Percentiles rank a stretch among this genome's conserved stretches.
Evolutionary conservation across 2,329 filamentous ascomycete genomes (phyloP).

Genomic region (Coniella lustricola): DNA sequence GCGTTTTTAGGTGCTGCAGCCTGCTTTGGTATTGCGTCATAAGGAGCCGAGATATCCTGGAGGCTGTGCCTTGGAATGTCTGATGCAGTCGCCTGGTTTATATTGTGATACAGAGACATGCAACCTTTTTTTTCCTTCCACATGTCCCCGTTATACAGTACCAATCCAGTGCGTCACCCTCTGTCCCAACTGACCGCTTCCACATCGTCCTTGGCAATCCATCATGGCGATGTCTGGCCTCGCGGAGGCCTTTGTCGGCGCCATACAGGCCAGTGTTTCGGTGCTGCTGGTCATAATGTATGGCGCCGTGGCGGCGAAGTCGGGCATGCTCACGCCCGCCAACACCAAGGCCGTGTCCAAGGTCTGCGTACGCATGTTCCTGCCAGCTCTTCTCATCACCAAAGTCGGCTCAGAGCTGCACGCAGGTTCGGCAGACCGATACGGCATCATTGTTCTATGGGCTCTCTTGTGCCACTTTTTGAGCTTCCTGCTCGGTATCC

Average conservation of each 20-base stretch:
- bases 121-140: too few relatives aligned
- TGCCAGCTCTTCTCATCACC: conserved; percentile 38
- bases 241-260: conserved; percentile 16
- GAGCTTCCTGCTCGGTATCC: conserved; percentile 34
- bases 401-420: conserved; percentile 38
- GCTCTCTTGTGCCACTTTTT: conserved; percentile 31
- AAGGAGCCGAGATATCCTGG: too few relatives aligned
- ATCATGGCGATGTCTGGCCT: neutral
- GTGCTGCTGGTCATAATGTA: conserved; percentile 40
- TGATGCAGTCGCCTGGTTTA: too few relatives aligned
- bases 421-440: conserved; percentile 27
- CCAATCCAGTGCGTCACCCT: too few relatives aligned
- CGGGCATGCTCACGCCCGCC: conserved; percentile 29
- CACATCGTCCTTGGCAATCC: neutral
- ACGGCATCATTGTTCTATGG: conserved; percentile 35
- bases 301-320: conserved; percentile 33
- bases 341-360: conserved; percentile 37
- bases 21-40: too few relatives aligned
- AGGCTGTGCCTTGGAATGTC: too few relatives aligned
- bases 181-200: too few relatives aligned
- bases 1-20: too few relatives aligned
- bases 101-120: too few relatives aligned
- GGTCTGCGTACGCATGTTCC: conserved; percentile 39
- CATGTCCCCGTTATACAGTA: too few relatives aligned
- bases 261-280: conserved; percentile 39